Percentiles rank a stretch among this genome's conserved stretches.
Evolutionary conservation across 2,329 filamentous ascomycete species (phyloP).

Genomic region (Diplocarpon rosae): DNA sequence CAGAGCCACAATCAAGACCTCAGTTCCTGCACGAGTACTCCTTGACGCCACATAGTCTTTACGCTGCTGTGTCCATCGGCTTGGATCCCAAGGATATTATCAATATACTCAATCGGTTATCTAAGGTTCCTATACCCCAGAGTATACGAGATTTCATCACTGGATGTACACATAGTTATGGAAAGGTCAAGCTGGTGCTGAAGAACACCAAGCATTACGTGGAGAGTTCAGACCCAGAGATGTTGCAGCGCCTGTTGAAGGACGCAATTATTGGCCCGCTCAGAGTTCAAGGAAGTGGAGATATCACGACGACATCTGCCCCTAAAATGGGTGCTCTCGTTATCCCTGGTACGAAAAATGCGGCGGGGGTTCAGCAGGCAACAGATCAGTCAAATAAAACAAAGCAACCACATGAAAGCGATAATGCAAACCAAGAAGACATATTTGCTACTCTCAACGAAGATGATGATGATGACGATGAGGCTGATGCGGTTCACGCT

Average conservation of each 20-base stretch:
- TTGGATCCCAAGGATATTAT: conserved; percentile 83
- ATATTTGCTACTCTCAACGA: conserved; percentile 63
- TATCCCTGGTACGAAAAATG: conserved; percentile 90
- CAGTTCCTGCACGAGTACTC: conserved; percentile 89
- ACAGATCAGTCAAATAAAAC: conserved; percentile 29
- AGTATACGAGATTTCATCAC: conserved; percentile 64
- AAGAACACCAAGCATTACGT: conserved; percentile 93
- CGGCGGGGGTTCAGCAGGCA: conserved; percentile 75
- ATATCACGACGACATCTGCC: conserved; percentile 69
- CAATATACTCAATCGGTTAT: conserved; percentile 73
- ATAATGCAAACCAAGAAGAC: conserved; percentile 49
- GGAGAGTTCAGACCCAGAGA: conserved; percentile 78
- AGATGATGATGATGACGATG: conserved; percentile 75
- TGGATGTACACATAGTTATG: conserved; percentile 78
- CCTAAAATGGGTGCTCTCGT: conserved; percentile 80
- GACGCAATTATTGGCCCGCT: conserved; percentile 73
- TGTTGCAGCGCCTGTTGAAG: conserved; percentile 77
- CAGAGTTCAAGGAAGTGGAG: conserved; percentile 57
- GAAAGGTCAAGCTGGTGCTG: conserved; percentile 88
- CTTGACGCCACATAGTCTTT: conserved; percentile 83
- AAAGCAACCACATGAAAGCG: conserved; percentile 34
- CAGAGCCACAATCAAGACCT: conserved; percentile 83
- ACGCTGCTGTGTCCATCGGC: conserved; percentile 93
- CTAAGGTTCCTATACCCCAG: conserved; percentile 79
- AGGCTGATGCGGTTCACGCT: conserved; percentile 77